Percentiles rank a stretch among this genome's conserved stretches.
These are phyloP conservation scores for Russula brevipes DNA, from an alignment of 768 basidiomycete species.

Conservation along the genomic window DNA sequence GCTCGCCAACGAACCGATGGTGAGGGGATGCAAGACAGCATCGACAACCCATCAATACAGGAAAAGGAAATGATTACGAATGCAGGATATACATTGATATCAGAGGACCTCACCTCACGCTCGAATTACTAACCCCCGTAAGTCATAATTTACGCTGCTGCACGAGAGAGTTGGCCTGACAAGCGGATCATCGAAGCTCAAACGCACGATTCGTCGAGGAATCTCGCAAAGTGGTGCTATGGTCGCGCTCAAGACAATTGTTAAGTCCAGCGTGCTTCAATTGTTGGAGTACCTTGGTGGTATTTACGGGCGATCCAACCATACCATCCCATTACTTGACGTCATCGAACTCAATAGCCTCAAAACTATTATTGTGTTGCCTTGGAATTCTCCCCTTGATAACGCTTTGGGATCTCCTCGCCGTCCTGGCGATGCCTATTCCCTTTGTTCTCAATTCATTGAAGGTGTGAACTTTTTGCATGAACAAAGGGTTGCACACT, in stretches of 20 bases:
- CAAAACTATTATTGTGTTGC: neutral
- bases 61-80: neutral
- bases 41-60: neutral
- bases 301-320: neutral
- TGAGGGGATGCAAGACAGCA: neutral
- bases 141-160: neutral
- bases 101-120: neutral
- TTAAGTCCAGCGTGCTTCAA: neutral
- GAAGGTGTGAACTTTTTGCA: neutral
- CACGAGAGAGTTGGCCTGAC: neutral
- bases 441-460: neutral
- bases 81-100: neutral
- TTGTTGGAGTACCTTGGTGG: neutral
- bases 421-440: neutral
- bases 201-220: neutral
- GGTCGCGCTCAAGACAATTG: neutral
- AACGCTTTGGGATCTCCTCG: neutral
- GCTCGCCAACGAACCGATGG: no score
- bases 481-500: constrained; percentile 5
- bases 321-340: neutral
- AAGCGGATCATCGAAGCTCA: neutral
- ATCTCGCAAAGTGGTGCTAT: neutral
- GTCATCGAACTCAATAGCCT: neutral
- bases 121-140: neutral
- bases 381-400: neutral